Percentiles rank a stretch among this genome's conserved stretches.
phyloP scores from a whole-genome alignment of 345 rosid species.

The Sisymbrium irio region DNA sequence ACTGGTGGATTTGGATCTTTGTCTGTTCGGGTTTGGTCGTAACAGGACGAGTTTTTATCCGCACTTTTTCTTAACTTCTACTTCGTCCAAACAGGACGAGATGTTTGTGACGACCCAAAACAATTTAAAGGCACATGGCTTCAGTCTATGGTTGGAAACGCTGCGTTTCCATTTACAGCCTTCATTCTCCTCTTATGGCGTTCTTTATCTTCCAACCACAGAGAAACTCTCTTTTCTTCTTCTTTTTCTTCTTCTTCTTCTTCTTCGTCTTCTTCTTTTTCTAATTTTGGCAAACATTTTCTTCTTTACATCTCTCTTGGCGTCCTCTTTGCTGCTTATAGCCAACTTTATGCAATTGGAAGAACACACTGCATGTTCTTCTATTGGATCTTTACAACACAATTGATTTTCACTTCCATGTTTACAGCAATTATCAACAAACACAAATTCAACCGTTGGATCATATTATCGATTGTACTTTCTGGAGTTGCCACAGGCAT shows the following conservation, averaged over 20 bases:
- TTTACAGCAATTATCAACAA: conserved; percentile 44
- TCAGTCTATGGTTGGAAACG: conserved; percentile 31
- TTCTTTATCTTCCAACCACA: neutral
- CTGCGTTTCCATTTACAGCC: conserved; percentile 27
- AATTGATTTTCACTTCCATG: conserved; percentile 43
- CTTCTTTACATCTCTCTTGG: conserved; percentile 40
- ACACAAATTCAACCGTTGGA: conserved; percentile 48
- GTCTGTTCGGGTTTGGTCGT: conserved; percentile 22
- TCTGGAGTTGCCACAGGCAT: conserved; percentile 42
- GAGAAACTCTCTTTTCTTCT: neutral
- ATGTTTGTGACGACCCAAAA: conserved; percentile 29
- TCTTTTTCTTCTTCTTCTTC: too few species aligned
- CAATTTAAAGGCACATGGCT: conserved; percentile 41
- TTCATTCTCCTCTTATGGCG: conserved; percentile 25
- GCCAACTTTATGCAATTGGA: conserved; percentile 38
- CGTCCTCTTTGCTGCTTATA: conserved; percentile 36
- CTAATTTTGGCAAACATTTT: conserved; percentile 7
- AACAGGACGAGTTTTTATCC: conserved; percentile 22
- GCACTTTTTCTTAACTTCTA: conserved; percentile 34
- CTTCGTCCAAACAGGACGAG: conserved; percentile 33
- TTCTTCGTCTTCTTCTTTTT: neutral
- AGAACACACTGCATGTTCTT: conserved; percentile 35
- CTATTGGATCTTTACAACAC: conserved; percentile 45
- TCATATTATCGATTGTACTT: conserved; percentile 41
- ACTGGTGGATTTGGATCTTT: conserved; percentile 32